Evolutionary conservation across 78 protist genomes (phyloP).

Genomic region (Capsaspora owczarzaki): DNA sequence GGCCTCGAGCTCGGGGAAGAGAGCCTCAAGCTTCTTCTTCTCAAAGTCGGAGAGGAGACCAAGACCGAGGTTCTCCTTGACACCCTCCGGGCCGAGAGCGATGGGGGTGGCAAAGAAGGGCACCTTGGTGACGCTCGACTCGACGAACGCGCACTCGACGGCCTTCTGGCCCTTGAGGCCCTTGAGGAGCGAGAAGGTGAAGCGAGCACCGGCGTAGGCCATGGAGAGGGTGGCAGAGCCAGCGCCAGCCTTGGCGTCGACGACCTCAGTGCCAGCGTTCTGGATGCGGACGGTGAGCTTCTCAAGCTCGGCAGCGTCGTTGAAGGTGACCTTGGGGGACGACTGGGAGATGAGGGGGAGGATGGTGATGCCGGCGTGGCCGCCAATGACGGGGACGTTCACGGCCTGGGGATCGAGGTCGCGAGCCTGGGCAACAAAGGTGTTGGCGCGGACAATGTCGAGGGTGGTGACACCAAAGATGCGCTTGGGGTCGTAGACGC

Average conservation of each 20-base stretch:
- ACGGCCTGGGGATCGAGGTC: constrained; percentile 9
- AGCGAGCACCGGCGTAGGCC: constrained; percentile 77
- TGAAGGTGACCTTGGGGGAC: constrained; percentile 24
- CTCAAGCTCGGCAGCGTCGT: constrained; percentile 37
- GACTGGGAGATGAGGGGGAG: constrained; percentile 64
- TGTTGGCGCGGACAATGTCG: constrained; percentile 68
- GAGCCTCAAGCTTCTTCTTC: constrained; percentile 24
- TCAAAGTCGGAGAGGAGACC: constrained; percentile 36
- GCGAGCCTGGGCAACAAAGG: constrained; percentile 50
- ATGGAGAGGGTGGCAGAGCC: constrained; percentile 88
- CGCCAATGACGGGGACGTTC: constrained; percentile 73
- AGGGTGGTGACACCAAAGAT: constrained; percentile 75
- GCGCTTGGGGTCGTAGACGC: constrained; percentile 41
- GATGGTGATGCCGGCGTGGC: constrained; percentile 77
- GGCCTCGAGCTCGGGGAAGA: constrained; percentile 21
- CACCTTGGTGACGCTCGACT: constrained; percentile 28
- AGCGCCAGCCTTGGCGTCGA: constrained; percentile 66
- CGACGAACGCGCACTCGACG: constrained; percentile 60
- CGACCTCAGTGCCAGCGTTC: constrained; percentile 77
- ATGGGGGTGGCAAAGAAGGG: constrained; percentile 57
- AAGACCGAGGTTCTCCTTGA: constrained; percentile 37
- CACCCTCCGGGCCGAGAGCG: constrained; percentile 60
- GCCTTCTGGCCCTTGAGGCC: constrained; percentile 31
- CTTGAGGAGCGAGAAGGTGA: constrained; percentile 28
- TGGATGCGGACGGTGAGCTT: constrained; percentile 53